A percentile compares a stretch with the other conserved stretches of the same genome.
These are phyloP conservation scores for Pseudozyma tsukubaensis DNA, from an alignment of 1,284 basidiomycete genomes.

Conservation along the genomic window DNA sequence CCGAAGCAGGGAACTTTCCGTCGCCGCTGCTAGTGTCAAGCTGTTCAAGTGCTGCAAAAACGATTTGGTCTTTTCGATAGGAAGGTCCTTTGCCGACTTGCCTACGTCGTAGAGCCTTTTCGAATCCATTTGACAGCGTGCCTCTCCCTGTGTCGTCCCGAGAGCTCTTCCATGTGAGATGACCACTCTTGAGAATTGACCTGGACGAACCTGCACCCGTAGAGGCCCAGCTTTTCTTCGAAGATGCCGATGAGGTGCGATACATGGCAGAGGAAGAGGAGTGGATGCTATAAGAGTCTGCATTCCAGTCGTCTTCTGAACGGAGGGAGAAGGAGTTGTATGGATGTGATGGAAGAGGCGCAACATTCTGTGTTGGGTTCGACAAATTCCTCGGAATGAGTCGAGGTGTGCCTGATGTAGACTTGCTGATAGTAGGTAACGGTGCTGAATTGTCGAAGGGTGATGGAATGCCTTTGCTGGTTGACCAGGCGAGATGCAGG, in stretches of 20 bases:
- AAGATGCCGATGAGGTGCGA: not conserved
- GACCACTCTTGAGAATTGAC: constrained; percentile 7
- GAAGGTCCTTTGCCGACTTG: constrained; percentile 5
- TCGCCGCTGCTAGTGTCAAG: not conserved
- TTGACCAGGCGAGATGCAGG: constrained; percentile 26
- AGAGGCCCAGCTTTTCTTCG: not conserved
- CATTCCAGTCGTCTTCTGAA: not conserved
- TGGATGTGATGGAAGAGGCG: constrained; percentile 4
- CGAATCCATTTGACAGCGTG: constrained; percentile 13
- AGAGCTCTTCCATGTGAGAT: constrained; percentile 13
- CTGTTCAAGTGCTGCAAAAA: constrained; percentile 16
- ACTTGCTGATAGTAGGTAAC: not conserved
- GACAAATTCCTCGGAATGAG: not conserved
- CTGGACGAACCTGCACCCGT: not conserved
- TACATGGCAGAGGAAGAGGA: not conserved
- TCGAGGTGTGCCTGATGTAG: not conserved
- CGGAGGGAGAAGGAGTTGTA: constrained; percentile 15
- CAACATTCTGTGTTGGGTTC: not conserved
- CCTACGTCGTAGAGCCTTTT: constrained; percentile 16
- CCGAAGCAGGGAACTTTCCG: not conserved
- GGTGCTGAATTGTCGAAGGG: not conserved
- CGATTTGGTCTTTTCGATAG: constrained; percentile 1
- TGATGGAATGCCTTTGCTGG: constrained; percentile 5
- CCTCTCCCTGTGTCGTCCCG: not conserved
- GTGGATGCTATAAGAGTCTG: too few relatives aligned